These are phyloP conservation scores for Aeminium ludgeri DNA, from an alignment of 495 filamentous ascomycete species.

Conservation along the genomic window DNA sequence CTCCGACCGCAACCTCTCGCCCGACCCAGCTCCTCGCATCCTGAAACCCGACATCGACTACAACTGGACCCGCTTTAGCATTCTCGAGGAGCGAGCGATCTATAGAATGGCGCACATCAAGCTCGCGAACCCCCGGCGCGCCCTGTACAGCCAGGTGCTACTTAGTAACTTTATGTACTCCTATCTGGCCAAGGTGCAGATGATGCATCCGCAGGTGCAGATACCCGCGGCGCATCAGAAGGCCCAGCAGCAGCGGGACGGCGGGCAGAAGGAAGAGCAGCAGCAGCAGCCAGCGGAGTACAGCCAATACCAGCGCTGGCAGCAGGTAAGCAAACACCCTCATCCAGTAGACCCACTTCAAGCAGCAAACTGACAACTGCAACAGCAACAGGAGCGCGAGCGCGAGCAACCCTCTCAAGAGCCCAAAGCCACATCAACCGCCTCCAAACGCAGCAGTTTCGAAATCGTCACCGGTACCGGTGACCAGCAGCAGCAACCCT, in stretches of 20 bases:
- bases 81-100: conserved; percentile 91
- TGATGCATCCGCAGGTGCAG: conserved; percentile 88
- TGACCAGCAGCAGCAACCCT: conserved; percentile 2
- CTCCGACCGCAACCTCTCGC: conserved; percentile 56
- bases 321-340: conserved; percentile 35
- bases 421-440: background rate
- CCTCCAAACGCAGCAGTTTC: conserved; percentile 1
- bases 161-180: conserved; percentile 99
- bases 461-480: conserved; percentile 1
- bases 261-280: conserved; percentile 39
- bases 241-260: conserved; percentile 44
- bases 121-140: conserved; percentile 84
- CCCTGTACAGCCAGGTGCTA: conserved; percentile 86
- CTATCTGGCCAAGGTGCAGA: conserved; percentile 95
- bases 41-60: conserved; percentile 80
- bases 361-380: conserved; percentile 3
- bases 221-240: conserved; percentile 43
- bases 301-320: conserved; percentile 44
- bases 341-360: background rate
- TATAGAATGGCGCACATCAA: conserved; percentile 99
- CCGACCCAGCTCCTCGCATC: conserved; percentile 50
- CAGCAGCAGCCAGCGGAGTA: conserved; percentile 44
- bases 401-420: background rate
- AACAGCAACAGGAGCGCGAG: conserved; percentile 1
- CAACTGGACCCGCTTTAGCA: conserved; percentile 88